Evolutionary conservation across 2,329 filamentous ascomycete species (phyloP).

Genomic region (Tolypocladium amazonense): DNA sequence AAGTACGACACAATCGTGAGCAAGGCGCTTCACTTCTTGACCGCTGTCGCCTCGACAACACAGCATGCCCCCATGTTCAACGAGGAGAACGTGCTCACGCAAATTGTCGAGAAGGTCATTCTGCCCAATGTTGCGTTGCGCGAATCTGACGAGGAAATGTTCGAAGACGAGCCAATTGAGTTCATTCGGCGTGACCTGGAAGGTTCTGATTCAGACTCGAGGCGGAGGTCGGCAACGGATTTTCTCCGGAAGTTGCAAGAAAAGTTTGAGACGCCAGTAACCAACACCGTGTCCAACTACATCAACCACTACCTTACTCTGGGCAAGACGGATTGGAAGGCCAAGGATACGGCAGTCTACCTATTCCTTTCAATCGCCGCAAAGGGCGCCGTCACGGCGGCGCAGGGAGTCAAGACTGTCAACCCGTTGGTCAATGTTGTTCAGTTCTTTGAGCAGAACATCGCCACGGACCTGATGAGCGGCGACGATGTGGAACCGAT

Average conservation of each 20-base stretch:
- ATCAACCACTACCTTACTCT: slow-evolving; percentile 79
- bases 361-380: slow-evolving; percentile 90
- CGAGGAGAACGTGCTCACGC: slow-evolving; percentile 63
- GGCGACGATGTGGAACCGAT: slow-evolving; percentile 64
- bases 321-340: slow-evolving; percentile 79
- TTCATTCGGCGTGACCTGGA: slow-evolving; percentile 93
- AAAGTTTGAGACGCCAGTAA: slow-evolving; percentile 78
- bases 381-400: slow-evolving; percentile 77
- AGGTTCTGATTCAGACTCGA: slow-evolving; percentile 90
- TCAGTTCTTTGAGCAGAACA: slow-evolving; percentile 88
- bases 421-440: slow-evolving; percentile 84
- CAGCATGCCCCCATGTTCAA: slow-evolving; percentile 81
- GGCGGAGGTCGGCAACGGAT: slow-evolving; percentile 84
- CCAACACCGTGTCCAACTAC: slow-evolving; percentile 76
- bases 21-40: slow-evolving; percentile 89
- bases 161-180: slow-evolving; percentile 97
- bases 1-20: slow-evolving; percentile 94
- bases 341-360: slow-evolving; percentile 97
- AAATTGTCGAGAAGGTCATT: slow-evolving; percentile 93
- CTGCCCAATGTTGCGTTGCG: slow-evolving; percentile 84
- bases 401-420: slow-evolving; percentile 81
- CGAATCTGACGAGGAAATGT: slow-evolving; percentile 89
- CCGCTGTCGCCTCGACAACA: slow-evolving; percentile 68
- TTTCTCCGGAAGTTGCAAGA: slow-evolving; percentile 84
- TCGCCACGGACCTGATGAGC: slow-evolving; percentile 79